A percentile compares a stretch with the other conserved stretches of the same genome.
phyloP scores from a whole-genome alignment of 2,329 filamentous ascomycete species.

The Acrocalymma vagum region DNA sequence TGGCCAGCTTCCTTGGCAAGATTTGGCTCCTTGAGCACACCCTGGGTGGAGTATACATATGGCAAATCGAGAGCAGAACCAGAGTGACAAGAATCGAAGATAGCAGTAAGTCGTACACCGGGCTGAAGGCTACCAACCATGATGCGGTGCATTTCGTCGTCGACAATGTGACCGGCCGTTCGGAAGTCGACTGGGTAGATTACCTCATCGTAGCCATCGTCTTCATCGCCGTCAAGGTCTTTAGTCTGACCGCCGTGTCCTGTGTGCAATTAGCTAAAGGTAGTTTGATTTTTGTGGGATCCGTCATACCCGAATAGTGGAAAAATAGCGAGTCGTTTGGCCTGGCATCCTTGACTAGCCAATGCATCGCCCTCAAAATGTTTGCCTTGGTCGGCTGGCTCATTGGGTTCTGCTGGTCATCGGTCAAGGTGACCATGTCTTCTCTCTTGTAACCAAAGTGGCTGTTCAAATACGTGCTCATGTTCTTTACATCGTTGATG shows the following conservation, averaged over 20 bases:
- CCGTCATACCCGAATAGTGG: conserved; percentile 83
- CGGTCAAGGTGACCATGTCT: conserved; percentile 96
- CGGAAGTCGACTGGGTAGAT: conserved; percentile 86
- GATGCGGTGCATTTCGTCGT: conserved; percentile 83
- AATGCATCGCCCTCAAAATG: conserved; percentile 95
- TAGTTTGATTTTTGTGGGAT: background rate
- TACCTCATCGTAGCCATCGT: conserved; percentile 83
- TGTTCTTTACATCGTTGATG: conserved; percentile 98
- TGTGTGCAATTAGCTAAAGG: conserved; percentile 38
- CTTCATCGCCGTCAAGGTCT: conserved; percentile 81
- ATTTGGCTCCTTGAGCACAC: conserved; percentile 82
- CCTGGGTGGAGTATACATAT: conserved; percentile 83
- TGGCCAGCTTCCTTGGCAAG: conserved; percentile 80
- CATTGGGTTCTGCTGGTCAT: conserved; percentile 97
- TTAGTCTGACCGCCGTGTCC: conserved; percentile 84
- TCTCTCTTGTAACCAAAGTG: conserved; percentile 92
- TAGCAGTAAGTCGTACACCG: conserved; percentile 84
- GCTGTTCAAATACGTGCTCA: conserved; percentile 89
- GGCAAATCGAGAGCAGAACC: conserved; percentile 80
- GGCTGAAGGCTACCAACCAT: conserved; percentile 80
- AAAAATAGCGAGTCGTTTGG: conserved; percentile 97
- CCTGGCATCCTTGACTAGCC: conserved; percentile 91
- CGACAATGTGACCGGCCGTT: conserved; percentile 80
- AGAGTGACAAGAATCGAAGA: conserved; percentile 84
- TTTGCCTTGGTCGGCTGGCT: conserved; percentile 96